phyloP scores from a whole-genome alignment of 2,329 filamentous ascomycete genomes.

The Oidium heveae region DNA sequence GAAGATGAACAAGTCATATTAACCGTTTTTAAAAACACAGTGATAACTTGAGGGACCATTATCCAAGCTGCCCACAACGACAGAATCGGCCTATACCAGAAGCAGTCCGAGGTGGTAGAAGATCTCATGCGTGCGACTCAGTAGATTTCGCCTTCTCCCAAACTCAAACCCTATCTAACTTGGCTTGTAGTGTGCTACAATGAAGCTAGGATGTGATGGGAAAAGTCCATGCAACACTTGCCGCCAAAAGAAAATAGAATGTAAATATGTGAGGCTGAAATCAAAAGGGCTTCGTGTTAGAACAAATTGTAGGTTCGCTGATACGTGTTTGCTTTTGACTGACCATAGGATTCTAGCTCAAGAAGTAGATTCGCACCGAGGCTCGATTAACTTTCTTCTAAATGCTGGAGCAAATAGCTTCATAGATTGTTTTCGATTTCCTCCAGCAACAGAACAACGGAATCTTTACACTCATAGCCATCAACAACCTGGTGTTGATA shows the following conservation, averaged over 20 bases:
- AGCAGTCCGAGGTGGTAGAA: slow-evolving; percentile 19
- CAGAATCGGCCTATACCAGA: slow-evolving; percentile 19
- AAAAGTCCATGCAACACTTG: slow-evolving; percentile 19
- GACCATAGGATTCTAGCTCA: neutral
- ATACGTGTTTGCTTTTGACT: too few species aligned
- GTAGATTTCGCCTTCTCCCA: slow-evolving; percentile 10
- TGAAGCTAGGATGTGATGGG: slow-evolving; percentile 22
- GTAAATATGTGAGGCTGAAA: slow-evolving; percentile 9
- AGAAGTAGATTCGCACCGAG: slow-evolving; percentile 15
- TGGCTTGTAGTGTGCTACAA: slow-evolving; percentile 17
- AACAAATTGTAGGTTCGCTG: neutral
- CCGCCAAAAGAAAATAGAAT: slow-evolving; percentile 17
- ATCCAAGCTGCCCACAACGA: slow-evolving; percentile 17
- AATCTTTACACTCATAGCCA: slow-evolving; percentile 16
- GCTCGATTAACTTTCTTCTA: slow-evolving; percentile 21
- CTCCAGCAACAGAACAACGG: slow-evolving; percentile 16
- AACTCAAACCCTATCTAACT: neutral
- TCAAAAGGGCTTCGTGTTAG: slow-evolving; percentile 4
- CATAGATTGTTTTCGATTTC: slow-evolving; percentile 19
- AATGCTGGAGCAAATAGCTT: slow-evolving; percentile 21
- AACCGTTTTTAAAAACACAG: slow-evolving; percentile 6
- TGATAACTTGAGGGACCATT: slow-evolving; percentile 22
- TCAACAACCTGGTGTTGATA: slow-evolving; percentile 5
- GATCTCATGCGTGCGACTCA: slow-evolving; percentile 22
- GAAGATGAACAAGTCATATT: too few species aligned